Evolutionary conservation across 2,329 filamentous ascomycete genomes (phyloP).

Genomic region (Colletotrichum cuscutae): DNA sequence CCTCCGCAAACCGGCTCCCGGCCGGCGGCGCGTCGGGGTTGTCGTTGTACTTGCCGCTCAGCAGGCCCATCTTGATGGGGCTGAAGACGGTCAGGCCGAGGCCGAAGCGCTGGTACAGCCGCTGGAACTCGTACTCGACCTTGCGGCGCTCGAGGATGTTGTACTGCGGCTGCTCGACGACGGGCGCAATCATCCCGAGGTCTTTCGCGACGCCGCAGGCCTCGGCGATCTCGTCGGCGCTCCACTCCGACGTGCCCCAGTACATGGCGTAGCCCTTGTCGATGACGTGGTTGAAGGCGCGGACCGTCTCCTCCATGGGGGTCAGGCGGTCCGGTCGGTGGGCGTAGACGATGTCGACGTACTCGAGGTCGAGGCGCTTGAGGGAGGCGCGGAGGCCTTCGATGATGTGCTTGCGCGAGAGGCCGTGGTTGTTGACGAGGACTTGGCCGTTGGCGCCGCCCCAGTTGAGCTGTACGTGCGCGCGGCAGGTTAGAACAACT

Average conservation of each 20-base stretch:
- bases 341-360: constrained; percentile 77
- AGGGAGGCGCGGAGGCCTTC: constrained; percentile 69
- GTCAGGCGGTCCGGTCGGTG: constrained; percentile 75
- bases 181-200: constrained; percentile 69
- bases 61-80: constrained; percentile 67
- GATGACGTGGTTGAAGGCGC: constrained; percentile 78
- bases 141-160: constrained; percentile 71
- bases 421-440: constrained; percentile 68
- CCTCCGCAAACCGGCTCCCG: constrained; percentile 67
- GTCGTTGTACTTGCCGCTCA: constrained; percentile 74
- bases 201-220: constrained; percentile 69
- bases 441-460: constrained; percentile 69
- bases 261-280: constrained; percentile 75
- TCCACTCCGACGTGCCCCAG: constrained; percentile 79
- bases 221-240: constrained; percentile 73
- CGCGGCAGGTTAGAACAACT: neutral
- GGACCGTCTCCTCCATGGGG: constrained; percentile 77
- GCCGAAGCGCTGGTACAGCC: constrained; percentile 67
- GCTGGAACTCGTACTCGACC: constrained; percentile 72
- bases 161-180: constrained; percentile 76
- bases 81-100: constrained; percentile 71
- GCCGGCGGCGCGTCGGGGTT: constrained; percentile 62
- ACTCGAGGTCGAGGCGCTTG: constrained; percentile 64
- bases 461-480: constrained; percentile 65
- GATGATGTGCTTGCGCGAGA: constrained; percentile 70